Percentiles rank a stretch among this genome's conserved stretches.
Conservation (phyloP, 2,329 filamentous ascomycete genomes). For the Talaromyces albobiverticillius region DNA sequence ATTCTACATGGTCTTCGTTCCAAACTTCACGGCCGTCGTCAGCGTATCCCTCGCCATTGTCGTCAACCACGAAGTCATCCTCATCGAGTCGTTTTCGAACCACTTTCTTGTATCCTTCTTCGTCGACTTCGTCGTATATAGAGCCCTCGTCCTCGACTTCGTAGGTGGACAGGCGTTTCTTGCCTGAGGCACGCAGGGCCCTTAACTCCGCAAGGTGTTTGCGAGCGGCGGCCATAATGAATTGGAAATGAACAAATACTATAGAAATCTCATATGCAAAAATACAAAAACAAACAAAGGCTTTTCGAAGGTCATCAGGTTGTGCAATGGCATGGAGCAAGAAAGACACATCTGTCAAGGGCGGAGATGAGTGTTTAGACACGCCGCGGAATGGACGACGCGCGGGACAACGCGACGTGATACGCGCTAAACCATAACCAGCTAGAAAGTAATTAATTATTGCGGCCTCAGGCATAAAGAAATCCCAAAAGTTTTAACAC, state of each 20-base stretch:
- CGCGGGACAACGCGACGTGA: conserved; percentile 15
- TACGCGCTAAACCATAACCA: conserved; percentile 2
- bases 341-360: conserved; percentile 43
- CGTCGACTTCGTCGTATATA: conserved; percentile 94
- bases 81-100: conserved; percentile 84
- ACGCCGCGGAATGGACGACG: conserved; percentile 12
- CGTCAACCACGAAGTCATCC: conserved; percentile 97
- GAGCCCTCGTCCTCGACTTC: conserved; percentile 78
- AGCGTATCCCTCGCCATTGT: conserved; percentile 94
- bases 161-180: conserved; percentile 85
- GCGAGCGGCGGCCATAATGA: conserved; percentile 30
- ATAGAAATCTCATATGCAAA: background rate
- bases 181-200: conserved; percentile 81
- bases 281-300: background rate
- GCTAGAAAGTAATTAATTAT: background rate
- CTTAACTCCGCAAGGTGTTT: conserved; percentile 66
- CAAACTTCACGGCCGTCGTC: conserved; percentile 94
- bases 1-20: conserved; percentile 61
- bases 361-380: conserved; percentile 1
- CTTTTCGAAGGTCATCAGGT: background rate
- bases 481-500: too few relatives aligned
- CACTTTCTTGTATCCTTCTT: conserved; percentile 95
- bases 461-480: background rate
- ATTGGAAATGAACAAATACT: background rate
- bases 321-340: conserved; percentile 41